These are phyloP conservation scores for Acanthamoeba sp. DNA, from an alignment of 208 protist genomes.

Conservation along the genomic window DNA sequence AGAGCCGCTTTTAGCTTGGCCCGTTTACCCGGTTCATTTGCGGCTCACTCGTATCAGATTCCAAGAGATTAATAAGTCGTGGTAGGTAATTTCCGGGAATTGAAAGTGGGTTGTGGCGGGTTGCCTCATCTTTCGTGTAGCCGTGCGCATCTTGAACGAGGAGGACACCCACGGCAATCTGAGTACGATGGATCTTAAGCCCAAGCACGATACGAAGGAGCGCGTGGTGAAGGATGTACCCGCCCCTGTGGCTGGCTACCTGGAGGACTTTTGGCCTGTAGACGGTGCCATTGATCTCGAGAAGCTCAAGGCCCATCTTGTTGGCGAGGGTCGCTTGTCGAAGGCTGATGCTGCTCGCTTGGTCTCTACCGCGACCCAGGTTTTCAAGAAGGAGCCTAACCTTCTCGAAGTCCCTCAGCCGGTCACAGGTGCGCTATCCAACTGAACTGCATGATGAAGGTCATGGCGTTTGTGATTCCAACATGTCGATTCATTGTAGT, in stretches of 20 bases:
- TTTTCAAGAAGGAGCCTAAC: conserved; percentile 83
- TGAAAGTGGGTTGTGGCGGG: neutral
- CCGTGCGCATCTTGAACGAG: neutral
- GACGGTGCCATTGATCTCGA: conserved; percentile 64
- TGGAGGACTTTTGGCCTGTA: conserved; percentile 74
- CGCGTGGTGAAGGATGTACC: conserved; percentile 77
- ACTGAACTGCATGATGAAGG: neutral
- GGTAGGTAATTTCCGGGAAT: neutral
- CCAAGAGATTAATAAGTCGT: neutral
- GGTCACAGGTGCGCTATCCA: conserved; percentile 79
- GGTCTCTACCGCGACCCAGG: conserved; percentile 70
- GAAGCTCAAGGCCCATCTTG: conserved; percentile 77
- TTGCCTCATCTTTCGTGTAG: neutral
- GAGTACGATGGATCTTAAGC: conserved; percentile 5
- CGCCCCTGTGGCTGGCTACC: conserved; percentile 60
- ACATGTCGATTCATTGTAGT: conserved; percentile 49
- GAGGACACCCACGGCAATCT: neutral
- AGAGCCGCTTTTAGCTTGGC: too few species aligned
- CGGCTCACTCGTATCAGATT: too few species aligned
- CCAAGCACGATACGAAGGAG: conserved; percentile 65
- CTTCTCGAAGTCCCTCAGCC: conserved; percentile 80
- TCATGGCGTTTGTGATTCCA: neutral
- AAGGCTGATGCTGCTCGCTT: conserved; percentile 78
- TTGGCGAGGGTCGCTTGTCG: conserved; percentile 77
- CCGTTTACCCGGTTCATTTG: too few species aligned